Conservation (phyloP, 805 yeast species). For the Monosporozyma aerobia region DNA sequence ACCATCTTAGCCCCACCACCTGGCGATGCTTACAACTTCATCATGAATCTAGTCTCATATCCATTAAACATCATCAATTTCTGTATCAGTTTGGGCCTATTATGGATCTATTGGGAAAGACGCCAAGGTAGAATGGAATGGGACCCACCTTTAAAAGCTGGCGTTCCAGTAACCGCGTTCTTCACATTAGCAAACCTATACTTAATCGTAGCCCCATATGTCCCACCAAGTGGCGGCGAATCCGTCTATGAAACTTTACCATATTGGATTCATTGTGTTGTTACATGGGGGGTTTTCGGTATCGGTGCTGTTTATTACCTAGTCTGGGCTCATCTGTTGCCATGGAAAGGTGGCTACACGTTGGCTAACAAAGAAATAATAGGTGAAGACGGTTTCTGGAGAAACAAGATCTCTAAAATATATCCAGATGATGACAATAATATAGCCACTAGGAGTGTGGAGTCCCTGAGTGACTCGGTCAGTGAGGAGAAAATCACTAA, state of each 20-base stretch:
- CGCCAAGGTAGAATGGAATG: constrained; percentile 44
- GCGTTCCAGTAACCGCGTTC: constrained; percentile 50
- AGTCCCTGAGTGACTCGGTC: background rate
- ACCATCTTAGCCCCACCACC: constrained; percentile 76
- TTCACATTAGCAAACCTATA: constrained; percentile 59
- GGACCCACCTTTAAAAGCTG: constrained; percentile 65
- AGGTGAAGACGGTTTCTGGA: constrained; percentile 68
- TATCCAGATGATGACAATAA: constrained; percentile 6
- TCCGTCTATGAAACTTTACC: constrained; percentile 60
- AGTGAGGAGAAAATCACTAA: background rate
- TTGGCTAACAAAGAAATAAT: constrained; percentile 44
- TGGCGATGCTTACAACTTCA: constrained; percentile 80
- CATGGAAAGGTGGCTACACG: constrained; percentile 43
- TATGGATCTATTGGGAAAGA: constrained; percentile 47
- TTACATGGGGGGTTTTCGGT: constrained; percentile 68
- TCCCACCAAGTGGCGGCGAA: constrained; percentile 62
- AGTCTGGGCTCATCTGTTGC: constrained; percentile 53
- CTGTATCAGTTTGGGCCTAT: constrained; percentile 47
- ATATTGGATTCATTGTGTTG: constrained; percentile 72
- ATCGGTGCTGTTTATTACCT: constrained; percentile 61
- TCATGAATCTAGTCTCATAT: constrained; percentile 69
- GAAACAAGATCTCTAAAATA: constrained; percentile 39
- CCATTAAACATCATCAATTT: constrained; percentile 72
- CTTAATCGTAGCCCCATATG: constrained; percentile 66
- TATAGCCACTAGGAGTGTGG: background rate